Evolutionary conservation across 495 filamentous ascomycete genomes (phyloP), one percentile per base, ranked within the genome.

Genomic region (Haplographium delicatum): DNA sequence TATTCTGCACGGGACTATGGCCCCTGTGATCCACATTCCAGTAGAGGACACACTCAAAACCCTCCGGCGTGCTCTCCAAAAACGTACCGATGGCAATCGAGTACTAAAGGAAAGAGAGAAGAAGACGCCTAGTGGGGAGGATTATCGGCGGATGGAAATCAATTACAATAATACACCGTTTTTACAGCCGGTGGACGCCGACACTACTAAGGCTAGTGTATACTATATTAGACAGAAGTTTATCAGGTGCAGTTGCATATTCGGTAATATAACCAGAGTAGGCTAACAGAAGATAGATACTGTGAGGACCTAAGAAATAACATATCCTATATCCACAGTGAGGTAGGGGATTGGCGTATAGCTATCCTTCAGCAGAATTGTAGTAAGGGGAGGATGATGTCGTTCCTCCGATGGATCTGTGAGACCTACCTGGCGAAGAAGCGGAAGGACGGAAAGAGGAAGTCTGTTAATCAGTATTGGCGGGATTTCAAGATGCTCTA

Each of bases 401-500:
- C 47, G n/a, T n/a, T n/a, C 28, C 38, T 50, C n/a, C 27, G 19
- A 35, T 49, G 46, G 52, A 49, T 50, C 44, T 49, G 45, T 35
- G 23, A 43, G 44, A 35, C 18, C 27, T 44, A 50, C 22, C 18
- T 50, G 5, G 47, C 26, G 11, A 44, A 34, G 19, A 39, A 39
- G 45, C 40, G 26, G 30, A 39, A n/a, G n/a, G n/a, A n/a, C n/a
- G n/a, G n/a, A n/a, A n/a, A n/a, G n/a, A n/a, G n/a, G 37, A 53
- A 53, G 38, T 34, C 54, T 26, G 34, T 57, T 31, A 47, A 57
- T 16, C 19, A 37, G 24, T 57, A 57, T 19, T 57, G 43, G 54
- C 47, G 54, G 34, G 54, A 57, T 37, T 57, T 57, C 48, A 57
- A 57, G 54, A 57, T 57, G 44, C 49, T 57, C 34, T 57, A 51